These are phyloP conservation scores for Magnusiomyces sp. DNA, from an alignment of 1,139 yeast species.

Conservation along the genomic window DNA sequence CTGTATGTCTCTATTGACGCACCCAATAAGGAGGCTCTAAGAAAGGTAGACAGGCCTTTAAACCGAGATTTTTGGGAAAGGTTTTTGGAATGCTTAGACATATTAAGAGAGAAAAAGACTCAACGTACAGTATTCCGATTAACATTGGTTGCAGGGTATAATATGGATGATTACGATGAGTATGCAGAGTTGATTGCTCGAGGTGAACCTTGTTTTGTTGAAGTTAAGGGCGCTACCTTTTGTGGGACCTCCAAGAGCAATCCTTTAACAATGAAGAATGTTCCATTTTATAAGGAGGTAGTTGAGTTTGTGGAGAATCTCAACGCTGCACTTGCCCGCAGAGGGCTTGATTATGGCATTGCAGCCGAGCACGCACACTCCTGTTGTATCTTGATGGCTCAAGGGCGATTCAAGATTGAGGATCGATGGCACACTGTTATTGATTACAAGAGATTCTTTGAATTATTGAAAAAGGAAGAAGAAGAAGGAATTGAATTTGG, in stretches of 20 bases:
- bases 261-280: conserved; percentile 89
- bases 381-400: conserved; percentile 83
- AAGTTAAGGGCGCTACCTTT: conserved; percentile 89
- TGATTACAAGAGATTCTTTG: conserved; percentile 69
- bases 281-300: conserved; percentile 91
- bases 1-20: conserved; percentile 91
- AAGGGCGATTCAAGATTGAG: conserved; percentile 57
- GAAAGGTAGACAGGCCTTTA: conserved; percentile 79
- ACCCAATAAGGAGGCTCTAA: conserved; percentile 69
- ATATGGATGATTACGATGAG: conserved; percentile 72
- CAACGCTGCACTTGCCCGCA: conserved; percentile 46
- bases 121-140: conserved; percentile 89
- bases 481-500: conserved; percentile 48
- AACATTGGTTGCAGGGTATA: conserved; percentile 87
- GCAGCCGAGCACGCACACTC: conserved; percentile 97
- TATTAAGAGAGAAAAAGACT: conserved; percentile 64
- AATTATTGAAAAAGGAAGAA: conserved; percentile 55
- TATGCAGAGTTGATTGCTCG: conserved; percentile 82
- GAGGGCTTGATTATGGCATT: conserved; percentile 66
- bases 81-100: conserved; percentile 69
- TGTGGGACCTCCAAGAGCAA: conserved; percentile 82
- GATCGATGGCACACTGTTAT: conserved; percentile 86
- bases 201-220: conserved; percentile 82
- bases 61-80: conserved; percentile 93
- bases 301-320: conserved; percentile 60